Evolutionary conservation across 148 eudicot genomes (phyloP).

Genomic region (Nyssa sinensis): DNA sequence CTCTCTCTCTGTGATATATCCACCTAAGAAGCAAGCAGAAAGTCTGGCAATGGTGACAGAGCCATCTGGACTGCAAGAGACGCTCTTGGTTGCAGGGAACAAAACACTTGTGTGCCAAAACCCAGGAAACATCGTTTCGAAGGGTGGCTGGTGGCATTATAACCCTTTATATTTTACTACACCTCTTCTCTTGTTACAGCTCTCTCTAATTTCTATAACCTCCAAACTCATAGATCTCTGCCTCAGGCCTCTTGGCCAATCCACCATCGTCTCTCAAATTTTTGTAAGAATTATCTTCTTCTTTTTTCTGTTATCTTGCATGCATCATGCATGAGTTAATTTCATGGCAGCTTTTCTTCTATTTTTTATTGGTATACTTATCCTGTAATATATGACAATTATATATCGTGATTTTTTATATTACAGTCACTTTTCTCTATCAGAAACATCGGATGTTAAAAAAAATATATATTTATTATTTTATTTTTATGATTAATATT

Average conservation of each 20-base stretch:
- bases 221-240: slow-evolving; percentile 33
- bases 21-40: background rate
- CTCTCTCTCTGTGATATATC: background rate
- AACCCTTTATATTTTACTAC: slow-evolving; percentile 37
- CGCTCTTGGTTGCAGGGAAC: background rate
- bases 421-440: too few relatives aligned
- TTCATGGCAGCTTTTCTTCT: too few relatives aligned
- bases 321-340: too few relatives aligned
- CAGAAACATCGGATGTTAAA: too few relatives aligned
- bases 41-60: background rate
- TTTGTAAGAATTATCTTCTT: slow-evolving; percentile 50
- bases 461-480: too few relatives aligned
- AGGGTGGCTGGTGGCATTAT: slow-evolving; percentile 9
- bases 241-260: slow-evolving; percentile 61
- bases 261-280: slow-evolving; percentile 51
- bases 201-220: slow-evolving; percentile 32
- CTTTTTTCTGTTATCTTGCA: too few relatives aligned
- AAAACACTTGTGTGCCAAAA: slow-evolving; percentile 21
- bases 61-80: background rate
- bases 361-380: too few relatives aligned
- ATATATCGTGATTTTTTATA: too few relatives aligned
- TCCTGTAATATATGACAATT: too few relatives aligned
- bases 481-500: too few relatives aligned
- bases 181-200: slow-evolving; percentile 57
- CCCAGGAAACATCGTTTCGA: slow-evolving; percentile 9